These are phyloP conservation scores for Raphanus raphanistrum DNA, from an alignment of 345 rosid species.

Conservation along the genomic window DNA sequence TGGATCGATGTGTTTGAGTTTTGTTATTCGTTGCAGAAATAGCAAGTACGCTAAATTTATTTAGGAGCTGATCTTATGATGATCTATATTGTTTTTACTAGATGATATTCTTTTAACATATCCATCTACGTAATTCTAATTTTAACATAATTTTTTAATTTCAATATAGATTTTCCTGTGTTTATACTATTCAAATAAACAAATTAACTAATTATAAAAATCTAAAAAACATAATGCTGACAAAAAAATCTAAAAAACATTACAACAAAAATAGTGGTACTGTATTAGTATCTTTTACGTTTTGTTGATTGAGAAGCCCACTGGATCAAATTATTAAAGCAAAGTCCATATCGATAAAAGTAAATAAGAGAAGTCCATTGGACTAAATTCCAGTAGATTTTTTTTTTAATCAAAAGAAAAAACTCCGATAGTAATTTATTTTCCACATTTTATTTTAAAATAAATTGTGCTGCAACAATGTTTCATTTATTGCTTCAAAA, in stretches of 20 bases:
- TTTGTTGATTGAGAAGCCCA: constrained; percentile 2
- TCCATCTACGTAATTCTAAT: no score
- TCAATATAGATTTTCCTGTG: no score
- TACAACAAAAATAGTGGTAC: no score
- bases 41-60: not conserved
- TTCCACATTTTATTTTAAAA: not conserved
- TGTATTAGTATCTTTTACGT: not conserved
- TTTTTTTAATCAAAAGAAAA: no score
- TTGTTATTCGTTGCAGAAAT: not conserved
- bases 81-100: not conserved
- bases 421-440: no score
- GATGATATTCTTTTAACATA: no score
- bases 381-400: not conserved
- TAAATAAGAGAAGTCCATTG: constrained; percentile 10
- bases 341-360: not conserved
- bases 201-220: no score
- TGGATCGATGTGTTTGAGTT: not conserved
- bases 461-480: not conserved
- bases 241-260: no score
- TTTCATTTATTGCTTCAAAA: no score
- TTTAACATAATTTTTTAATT: no score
- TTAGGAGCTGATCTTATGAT: not conserved
- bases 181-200: no score
- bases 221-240: no score
- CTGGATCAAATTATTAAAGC: not conserved